Evolutionary conservation across 352 stramenopile genomes (phyloP).

Genomic region (Halophytophthora batemanensis): DNA sequence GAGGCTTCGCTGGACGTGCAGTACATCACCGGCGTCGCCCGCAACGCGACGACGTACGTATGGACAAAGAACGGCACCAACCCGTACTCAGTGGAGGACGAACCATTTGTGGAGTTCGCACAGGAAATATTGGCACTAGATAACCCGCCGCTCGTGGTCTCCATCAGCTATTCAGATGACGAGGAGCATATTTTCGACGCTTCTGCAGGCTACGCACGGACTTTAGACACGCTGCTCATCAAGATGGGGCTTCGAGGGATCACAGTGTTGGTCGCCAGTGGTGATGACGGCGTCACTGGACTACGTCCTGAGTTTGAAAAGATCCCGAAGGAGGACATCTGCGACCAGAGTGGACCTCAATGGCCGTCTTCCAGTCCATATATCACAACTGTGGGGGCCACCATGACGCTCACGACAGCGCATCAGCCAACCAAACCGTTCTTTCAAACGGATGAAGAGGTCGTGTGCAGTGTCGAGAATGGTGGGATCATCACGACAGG

Average conservation of each 20-base stretch:
- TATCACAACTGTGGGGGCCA: constrained; percentile 89
- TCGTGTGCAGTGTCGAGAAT: constrained; percentile 69
- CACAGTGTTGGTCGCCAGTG: constrained; percentile 81
- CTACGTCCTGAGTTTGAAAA: constrained; percentile 66
- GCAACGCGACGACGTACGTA: constrained; percentile 75
- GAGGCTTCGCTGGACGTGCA: constrained; percentile 90
- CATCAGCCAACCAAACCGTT: constrained; percentile 38
- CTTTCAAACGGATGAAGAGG: constrained; percentile 68
- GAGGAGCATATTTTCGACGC: constrained; percentile 87
- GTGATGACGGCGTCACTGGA: constrained; percentile 86
- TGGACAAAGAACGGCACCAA: constrained; percentile 85
- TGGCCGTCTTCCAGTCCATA: constrained; percentile 86
- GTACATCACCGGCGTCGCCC: constrained; percentile 85
- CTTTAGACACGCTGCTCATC: constrained; percentile 83
- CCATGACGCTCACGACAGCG: constrained; percentile 48
- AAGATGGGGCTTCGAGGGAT: constrained; percentile 89
- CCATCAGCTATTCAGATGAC: constrained; percentile 90
- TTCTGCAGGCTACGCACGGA: constrained; percentile 65
- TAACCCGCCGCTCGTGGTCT: constrained; percentile 77
- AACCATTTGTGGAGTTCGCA: constrained; percentile 84
- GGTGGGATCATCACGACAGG: constrained; percentile 79
- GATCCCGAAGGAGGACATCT: constrained; percentile 45
- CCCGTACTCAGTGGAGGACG: constrained; percentile 77
- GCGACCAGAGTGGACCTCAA: constrained; percentile 60
- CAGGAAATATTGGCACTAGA: constrained; percentile 69